Base-by-base conservation (phyloP, 352 stramenopile genomes). In the Phytophthora foliorum region DNA sequence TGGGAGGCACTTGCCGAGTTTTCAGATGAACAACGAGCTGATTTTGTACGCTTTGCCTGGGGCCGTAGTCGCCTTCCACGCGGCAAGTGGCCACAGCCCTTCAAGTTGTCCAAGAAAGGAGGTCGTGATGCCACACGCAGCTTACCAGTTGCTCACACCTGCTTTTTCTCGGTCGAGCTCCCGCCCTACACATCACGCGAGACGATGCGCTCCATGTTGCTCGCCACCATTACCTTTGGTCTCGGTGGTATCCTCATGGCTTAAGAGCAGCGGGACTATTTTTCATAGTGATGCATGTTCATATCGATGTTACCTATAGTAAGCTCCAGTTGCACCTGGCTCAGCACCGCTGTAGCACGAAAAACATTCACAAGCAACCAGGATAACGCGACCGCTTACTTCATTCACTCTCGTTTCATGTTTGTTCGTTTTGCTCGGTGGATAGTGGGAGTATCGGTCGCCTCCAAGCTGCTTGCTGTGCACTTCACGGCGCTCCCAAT, bases 101-200 rank as follows among this genome's bases (percentile, higher is more conserved):
- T 97, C 75, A 98, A 98, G 57, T 63, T 98, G n/a, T 97, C 84
- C 25, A 96, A 94, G 51, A 95, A 95, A 66, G 86, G 88, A 46
- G 92, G 90, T 3, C 88, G 91, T 21, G 91, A 97, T 68, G 82
- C 78, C 53, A 91, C 69, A 13, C 69, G 86, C 22, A 94, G 89
- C 39, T 72, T 98, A n/a, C 94, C 93, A 0, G 91, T 99, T 9
- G 94, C 92, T 32, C 96, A 99, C 77, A 98, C 96, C 45, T 99
- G 96, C 75, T 99, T 99, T 81, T 99, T 99, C 73, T 97, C 90
- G 24, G 85, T 98, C 53, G 96, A 99, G 70, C 69, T 99, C 27
- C 96, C 96, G 29, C 90, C 91, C 16, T 99, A 98, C 77, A 95
- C 84, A 39, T 98, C 89, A 3, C 81, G 90, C 42, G 88, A 97